Evolutionary conservation across 2,329 filamentous ascomycete genomes (phyloP).

Genomic region (Arachnomyces sp.): DNA sequence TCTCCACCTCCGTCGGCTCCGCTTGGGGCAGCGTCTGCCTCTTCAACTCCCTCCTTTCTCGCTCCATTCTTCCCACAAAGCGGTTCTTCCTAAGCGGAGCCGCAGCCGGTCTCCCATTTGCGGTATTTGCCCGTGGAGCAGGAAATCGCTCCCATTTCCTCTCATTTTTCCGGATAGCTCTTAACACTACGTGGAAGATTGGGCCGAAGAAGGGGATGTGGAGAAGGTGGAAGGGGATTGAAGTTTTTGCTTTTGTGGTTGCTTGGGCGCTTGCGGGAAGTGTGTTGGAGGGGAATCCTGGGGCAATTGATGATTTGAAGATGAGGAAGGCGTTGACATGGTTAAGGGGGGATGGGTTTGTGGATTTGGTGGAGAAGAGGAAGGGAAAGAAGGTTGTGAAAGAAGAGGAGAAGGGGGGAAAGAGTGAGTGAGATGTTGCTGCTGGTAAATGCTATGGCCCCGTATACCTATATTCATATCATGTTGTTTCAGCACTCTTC

Average conservation of each 20-base stretch:
- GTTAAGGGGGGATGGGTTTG: conserved; percentile 67
- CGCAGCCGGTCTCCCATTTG: conserved; percentile 71
- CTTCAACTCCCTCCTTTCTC: conserved; percentile 72
- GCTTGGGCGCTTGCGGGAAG: conserved; percentile 71
- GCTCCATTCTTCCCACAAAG: conserved; percentile 66
- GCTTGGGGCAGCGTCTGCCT: conserved; percentile 86
- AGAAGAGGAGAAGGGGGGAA: neutral
- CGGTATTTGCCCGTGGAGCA: conserved; percentile 53
- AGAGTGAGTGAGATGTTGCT: too few relatives aligned
- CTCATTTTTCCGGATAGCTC: conserved; percentile 67
- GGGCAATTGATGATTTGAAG: conserved; percentile 57
- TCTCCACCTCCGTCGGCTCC: conserved; percentile 76
- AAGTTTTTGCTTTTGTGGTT: conserved; percentile 74
- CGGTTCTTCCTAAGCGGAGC: conserved; percentile 87
- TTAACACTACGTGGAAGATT: conserved; percentile 85
- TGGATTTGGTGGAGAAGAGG: conserved; percentile 51
- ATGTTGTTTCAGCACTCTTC: too few relatives aligned
- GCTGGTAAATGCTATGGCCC: too few relatives aligned
- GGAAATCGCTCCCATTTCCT: conserved; percentile 55
- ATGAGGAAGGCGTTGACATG: conserved; percentile 68
- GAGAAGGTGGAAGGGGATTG: conserved; percentile 72
- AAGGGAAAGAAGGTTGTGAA: conserved; percentile 22
- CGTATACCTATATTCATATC: too few relatives aligned
- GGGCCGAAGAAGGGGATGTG: conserved; percentile 87
- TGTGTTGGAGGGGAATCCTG: conserved; percentile 65